phyloP scores from a whole-genome alignment of 164 flowering plant genomes.

The Nelumbo lutea region DNA sequence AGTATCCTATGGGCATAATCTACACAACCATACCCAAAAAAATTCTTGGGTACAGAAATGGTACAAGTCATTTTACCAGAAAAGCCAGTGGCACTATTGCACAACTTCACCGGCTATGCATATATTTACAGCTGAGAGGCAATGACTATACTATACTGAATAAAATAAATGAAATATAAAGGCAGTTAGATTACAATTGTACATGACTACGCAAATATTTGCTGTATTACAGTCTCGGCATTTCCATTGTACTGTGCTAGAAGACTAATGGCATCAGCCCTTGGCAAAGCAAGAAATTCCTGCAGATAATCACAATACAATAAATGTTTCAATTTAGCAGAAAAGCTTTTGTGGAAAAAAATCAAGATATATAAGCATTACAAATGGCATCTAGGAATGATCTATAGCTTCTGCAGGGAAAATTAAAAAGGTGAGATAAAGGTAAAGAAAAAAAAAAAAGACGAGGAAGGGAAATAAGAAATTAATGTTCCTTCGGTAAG shows the following conservation, averaged over 20 bases:
- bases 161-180: neutral
- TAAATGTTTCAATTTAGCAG: neutral
- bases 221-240: constrained; percentile 94
- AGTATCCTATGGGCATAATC: no score
- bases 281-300: constrained; percentile 98
- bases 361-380: no score
- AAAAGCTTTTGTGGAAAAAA: neutral
- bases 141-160: neutral
- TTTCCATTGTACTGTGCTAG: constrained; percentile 87
- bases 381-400: no score
- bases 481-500: neutral
- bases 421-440: neutral
- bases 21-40: no score
- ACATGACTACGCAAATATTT: constrained; percentile 66
- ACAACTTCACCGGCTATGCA: neutral
- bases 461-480: neutral
- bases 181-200: neutral
- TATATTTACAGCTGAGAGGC: neutral
- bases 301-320: constrained; percentile 28
- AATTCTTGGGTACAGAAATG: no score
- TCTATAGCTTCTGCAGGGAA: no score
- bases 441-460: neutral
- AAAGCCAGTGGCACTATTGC: neutral
- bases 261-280: constrained; percentile 97
- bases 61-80: no score